Evolutionary conservation across 2,329 filamentous ascomycete species (phyloP), one percentile per base, ranked within the genome.

Genomic region (Penicillium glabrum): DNA sequence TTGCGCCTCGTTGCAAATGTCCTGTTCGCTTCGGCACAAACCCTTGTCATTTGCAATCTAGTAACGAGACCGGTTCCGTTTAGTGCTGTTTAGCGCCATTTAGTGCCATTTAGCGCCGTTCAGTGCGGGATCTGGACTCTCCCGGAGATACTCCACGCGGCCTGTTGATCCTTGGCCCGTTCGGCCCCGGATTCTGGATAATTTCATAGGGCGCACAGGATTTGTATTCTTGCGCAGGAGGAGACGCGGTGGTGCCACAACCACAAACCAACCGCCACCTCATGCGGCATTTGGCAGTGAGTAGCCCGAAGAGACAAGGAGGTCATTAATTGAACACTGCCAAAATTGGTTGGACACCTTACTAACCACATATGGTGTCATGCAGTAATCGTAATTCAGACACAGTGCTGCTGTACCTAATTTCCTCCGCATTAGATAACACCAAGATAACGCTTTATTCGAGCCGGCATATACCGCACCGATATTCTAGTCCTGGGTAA

Each of bases 21-120:
- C 8, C 7, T 39, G 26, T 39, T 57, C 39, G 51, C 57, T 57
- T 52, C 51, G 47, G 51, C 43, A 45, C 35, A 39, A 41, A 54
- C 43, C 54, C 54, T 57, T 57, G 51, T 51, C 35, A 27, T 52
- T 51, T 11, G 51, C 51, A 52, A 35, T 57, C 27, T 46, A 57
- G 10, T 54, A 49, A 33, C 21, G 16, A 46, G 43, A 46, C 46
- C 27, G 44, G 46, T 52, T 43, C 43, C n/a, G 31, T 43, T 43
- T 27, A 13, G 46, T 29, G 21, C 39, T 41, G 19, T 51, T 41
- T 41, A 29, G 35, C 23, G 13, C 13, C 27, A 16, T 35, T n/a
- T 35, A 35, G 46, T 52, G 48, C 48, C 23, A 35, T 33, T 33
- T 27, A 13, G 46, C 21, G 21, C 46, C 37, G 26, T 51, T 41